A percentile compares a stretch with the other conserved stretches of the same genome.
Conservation (phyloP, 2,329 filamentous ascomycete genomes). For the Aspergillus pseudoviridinutans region DNA sequence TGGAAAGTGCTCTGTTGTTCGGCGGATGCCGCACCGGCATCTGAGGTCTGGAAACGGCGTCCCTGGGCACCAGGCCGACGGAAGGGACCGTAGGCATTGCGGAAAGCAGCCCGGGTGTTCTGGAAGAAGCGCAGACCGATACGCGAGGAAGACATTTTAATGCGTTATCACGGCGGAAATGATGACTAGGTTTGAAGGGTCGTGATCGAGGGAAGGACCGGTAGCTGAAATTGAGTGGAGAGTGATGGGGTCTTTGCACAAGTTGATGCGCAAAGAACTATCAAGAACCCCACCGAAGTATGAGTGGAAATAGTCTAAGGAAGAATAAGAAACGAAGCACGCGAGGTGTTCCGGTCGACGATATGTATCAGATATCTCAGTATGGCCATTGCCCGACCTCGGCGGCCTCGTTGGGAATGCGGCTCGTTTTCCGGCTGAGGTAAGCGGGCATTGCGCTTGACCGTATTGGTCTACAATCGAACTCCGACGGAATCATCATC, state of each 20-base stretch:
- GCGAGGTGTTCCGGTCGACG: neutral
- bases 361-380: constrained; percentile 1
- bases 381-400: constrained; percentile 12
- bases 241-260: neutral
- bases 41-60: constrained; percentile 69
- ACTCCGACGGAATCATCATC: constrained; percentile 7
- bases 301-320: neutral
- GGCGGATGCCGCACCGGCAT: constrained; percentile 45
- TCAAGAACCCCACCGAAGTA: neutral
- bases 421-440: constrained; percentile 24
- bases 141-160: constrained; percentile 51
- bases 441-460: constrained; percentile 27
- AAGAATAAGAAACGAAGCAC: constrained; percentile 15
- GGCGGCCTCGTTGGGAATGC: constrained; percentile 12
- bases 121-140: constrained; percentile 57
- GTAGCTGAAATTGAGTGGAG: neutral
- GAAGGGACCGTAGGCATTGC: constrained; percentile 53
- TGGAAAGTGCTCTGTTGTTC: constrained; percentile 56
- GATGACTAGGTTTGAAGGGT: constrained; percentile 12
- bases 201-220: neutral
- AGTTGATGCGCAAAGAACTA: neutral
- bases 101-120: constrained; percentile 47
- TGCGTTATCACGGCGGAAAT: constrained; percentile 4
- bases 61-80: constrained; percentile 47
- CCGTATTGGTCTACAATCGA: constrained; percentile 18